Evolutionary conservation across 1,139 yeast genomes (phyloP), one percentile per base, ranked within the genome.

Genomic region (Tardiomyces depauwii): DNA sequence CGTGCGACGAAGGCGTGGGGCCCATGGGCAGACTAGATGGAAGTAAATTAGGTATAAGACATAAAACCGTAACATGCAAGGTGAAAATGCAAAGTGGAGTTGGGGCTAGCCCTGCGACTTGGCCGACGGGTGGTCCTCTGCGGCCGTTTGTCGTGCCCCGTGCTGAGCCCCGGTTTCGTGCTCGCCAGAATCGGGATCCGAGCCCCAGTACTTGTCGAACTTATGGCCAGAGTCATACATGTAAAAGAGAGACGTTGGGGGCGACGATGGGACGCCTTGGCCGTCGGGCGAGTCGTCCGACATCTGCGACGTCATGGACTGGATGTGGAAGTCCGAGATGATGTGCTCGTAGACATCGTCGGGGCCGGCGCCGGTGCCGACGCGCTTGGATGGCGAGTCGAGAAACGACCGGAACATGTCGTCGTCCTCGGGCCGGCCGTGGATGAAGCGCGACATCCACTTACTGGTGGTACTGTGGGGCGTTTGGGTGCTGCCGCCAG

Each of bases 331-430:
- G 12, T 46, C 52, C 16, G 49, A 44, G 14, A 49, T 45, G 6
- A 47, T 38, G 2, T 49, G 19, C 30, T 43, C 45, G 39, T 44
- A 43, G 21, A 47, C 42, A 14, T 30, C 28, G 12, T 42, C 40
- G 7, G 41, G 27, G 27, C 45, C 42, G 30, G 48, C 44, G 27
- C 25, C 27, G 36, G 36, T 43, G 49, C 39, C 45, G 43, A 19
- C 48, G 45, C 21, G 41, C 40, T 49, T 48, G 14, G 61, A 52
- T 2, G 65, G 65, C n/a, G 62, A 57, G 36, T 56, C 58, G 49
- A 61, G 50, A 39, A 61, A 56, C 23, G 60, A 53, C 45, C 56
- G 59, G 47, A 60, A 58, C 16, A 55, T 49, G 39, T 56, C 61
- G n/a, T 53, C 57, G 12, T 55, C 60, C 28, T 50, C 51, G 5